Conservation (phyloP, 345 rosid species). For the Lumnitzera littorea region DNA sequence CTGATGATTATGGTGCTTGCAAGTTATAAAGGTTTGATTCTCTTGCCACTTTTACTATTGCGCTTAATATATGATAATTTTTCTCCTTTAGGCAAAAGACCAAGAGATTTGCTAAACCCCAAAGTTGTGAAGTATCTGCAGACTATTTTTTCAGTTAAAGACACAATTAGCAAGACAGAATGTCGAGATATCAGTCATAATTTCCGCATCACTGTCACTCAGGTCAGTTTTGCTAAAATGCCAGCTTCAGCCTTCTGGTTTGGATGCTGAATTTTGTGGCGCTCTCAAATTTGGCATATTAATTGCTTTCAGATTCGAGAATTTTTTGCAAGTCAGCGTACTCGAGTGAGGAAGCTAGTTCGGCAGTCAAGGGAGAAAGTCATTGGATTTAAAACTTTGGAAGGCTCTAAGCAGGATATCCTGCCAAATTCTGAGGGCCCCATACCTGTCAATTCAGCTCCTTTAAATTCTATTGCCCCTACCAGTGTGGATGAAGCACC, state of each 20-base stretch:
- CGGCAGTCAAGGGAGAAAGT: slow-evolving; percentile 78
- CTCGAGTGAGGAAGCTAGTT: slow-evolving; percentile 77
- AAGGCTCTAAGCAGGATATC: slow-evolving; percentile 20
- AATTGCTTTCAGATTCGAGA: slow-evolving; percentile 59
- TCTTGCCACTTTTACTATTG: neutral
- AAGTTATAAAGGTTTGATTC: neutral
- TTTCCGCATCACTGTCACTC: slow-evolving; percentile 77
- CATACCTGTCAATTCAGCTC: slow-evolving; percentile 36
- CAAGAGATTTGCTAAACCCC: slow-evolving; percentile 90
- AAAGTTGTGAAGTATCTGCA: slow-evolving; percentile 94
- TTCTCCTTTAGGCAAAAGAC: slow-evolving; percentile 70
- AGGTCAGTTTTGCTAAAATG: slow-evolving; percentile 33
- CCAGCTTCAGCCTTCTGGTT: neutral
- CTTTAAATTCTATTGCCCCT: slow-evolving; percentile 37
- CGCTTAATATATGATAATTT: neutral
- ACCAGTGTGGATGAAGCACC: slow-evolving; percentile 38
- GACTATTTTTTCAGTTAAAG: slow-evolving; percentile 84
- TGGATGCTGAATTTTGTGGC: neutral
- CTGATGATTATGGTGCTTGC: no score
- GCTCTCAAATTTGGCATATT: neutral
- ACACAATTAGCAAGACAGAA: slow-evolving; percentile 91
- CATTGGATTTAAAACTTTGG: slow-evolving; percentile 22
- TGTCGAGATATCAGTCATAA: slow-evolving; percentile 87
- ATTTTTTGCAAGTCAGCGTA: slow-evolving; percentile 74
- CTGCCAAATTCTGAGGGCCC: slow-evolving; percentile 29